Percentiles rank a stretch among this genome's conserved stretches.
phyloP scores from a whole-genome alignment of 2,329 filamentous ascomycete genomes.

The Chaetomiaceae sp. region DNA sequence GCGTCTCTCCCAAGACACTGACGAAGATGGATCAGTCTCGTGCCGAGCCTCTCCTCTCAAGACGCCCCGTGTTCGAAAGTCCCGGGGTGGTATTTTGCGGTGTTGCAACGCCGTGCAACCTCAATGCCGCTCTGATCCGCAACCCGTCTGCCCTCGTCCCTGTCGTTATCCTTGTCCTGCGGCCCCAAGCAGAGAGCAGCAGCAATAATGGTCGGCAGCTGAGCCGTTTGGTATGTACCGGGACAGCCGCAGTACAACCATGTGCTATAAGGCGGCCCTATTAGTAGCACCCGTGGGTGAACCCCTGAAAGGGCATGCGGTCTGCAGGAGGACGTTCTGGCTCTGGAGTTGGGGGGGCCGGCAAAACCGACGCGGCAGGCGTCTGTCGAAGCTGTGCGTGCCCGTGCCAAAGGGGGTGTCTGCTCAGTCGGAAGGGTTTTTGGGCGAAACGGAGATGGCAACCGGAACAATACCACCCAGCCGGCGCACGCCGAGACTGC shows the following conservation, averaged over 20 bases:
- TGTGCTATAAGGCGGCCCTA: conserved; percentile 22
- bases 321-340: conserved; percentile 8
- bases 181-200: conserved; percentile 10
- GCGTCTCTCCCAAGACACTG: conserved; percentile 22
- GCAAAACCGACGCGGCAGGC: no score
- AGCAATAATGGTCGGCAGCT: conserved; percentile 17
- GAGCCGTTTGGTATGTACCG: conserved; percentile 22
- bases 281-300: conserved; percentile 24
- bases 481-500: conserved; percentile 13
- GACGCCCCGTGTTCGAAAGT: conserved; percentile 15
- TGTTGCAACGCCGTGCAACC: conserved; percentile 29
- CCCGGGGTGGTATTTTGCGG: conserved; percentile 24
- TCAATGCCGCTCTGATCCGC: conserved; percentile 26
- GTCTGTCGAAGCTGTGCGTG: conserved; percentile 7
- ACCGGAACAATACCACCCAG: conserved; percentile 9
- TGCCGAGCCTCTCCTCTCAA: conserved; percentile 15
- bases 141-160: conserved; percentile 11
- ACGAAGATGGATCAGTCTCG: conserved; percentile 7
- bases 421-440: conserved; percentile 9
- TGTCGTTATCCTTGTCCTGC: not conserved
- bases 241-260: conserved; percentile 22
- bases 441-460: conserved; percentile 1
- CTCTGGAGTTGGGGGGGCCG: no score
- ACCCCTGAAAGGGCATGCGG: conserved; percentile 11
- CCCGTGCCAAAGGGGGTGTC: conserved; percentile 7